Base-by-base conservation (phyloP, 2,329 filamentous ascomycete species). In the Lecanicillium sp. region DNA sequence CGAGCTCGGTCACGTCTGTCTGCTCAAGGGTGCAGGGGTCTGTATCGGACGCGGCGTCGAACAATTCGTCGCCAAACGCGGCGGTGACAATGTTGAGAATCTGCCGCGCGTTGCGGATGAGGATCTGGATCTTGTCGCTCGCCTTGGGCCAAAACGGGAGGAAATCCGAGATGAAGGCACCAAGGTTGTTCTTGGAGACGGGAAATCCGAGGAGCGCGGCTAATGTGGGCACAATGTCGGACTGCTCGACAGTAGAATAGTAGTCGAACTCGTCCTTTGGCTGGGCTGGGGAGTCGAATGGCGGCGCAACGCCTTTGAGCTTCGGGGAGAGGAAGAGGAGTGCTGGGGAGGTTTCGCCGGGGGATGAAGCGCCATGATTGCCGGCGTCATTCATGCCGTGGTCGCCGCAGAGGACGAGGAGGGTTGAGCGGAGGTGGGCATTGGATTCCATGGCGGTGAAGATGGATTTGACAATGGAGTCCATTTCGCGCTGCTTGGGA, bases 361-460 rank as follows among this genome's bases (percentile, higher is more conserved):
- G 77, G 1, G 89, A 89, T 9, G 90, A 96, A 29, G 90, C 92
- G 20, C 92, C 92, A 57, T 98, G 92, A 49, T 97, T 97, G 3
- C 92, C 92, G 15, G 87, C 92, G 51, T 97, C 90, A 50, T 97
- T 98, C 92, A 98, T 98, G n/a, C 92, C 92, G 56, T 98, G 92
- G 52, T 98, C 94, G 40, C 92, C 92, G 41, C 83, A 87, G 6
- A 98, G 64, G 3, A 98, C 80, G 33, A 98, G 73, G 2, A 98
- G 65, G 0, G 90, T 88, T 4, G 84, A 84, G 22, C 76, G 56
- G 1, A 96, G 76, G 58, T 95, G 83, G 2, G 72, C 56, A 40
- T 84, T 65, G 4, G 71, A 71, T 52, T 84, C 73, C 47, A 98
- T 84, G 6, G 86, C 83, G 11, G 71, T 66, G 54, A 87, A 96